Evolutionary conservation across 441 rosid species (phyloP), one percentile per base, ranked within the genome.

Genomic region (Adansonia grandidieri): DNA sequence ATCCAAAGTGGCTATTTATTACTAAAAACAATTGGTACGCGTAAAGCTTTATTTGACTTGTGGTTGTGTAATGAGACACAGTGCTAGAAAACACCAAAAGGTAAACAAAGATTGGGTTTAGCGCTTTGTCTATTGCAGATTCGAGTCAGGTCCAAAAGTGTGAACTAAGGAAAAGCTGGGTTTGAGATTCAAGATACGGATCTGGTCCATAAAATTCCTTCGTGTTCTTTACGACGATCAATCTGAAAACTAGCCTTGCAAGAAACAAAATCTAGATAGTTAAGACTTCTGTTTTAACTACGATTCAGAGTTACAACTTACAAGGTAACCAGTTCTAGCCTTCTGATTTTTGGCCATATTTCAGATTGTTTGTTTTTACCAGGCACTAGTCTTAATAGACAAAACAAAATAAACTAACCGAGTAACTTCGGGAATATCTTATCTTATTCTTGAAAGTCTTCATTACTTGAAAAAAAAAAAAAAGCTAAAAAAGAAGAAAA

Each of bases 361-460:
- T 61, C 0, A 9, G 72, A 5, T 19, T 56, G 61, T 56, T 10
- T 68, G 15, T 10, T 68, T 11, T 6, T 6, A 6, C 47, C 15
- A 3, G 9, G 48, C 2, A 19, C 2, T 57, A 56, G 32, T 58
- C 63, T 65, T 66, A 68, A 11, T n/a, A 28, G 47, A 9, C 28
- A 28, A 50, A 48, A 32, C n/a, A 54, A 54, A 72, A 56, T n/a
- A 17, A 72, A 72, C 50, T 54, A 54, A 10, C 63, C 0, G 2
- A 54, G 75, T 72, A 72, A 54, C 51, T 72, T 54, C 56, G 3
- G 53, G 15, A 10, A 19, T 19, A 45, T 19, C 72, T 1, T 67
- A 42, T 67, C 45, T 71, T 70, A 40, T 77, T 78, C 82, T 80
- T 80, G 77, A 80, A 83, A 84, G 84, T 66, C 74, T 63, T 56